These are phyloP conservation scores for Astragalus glycyphyllos DNA, from an alignment of 306 rosid species.

Conservation along the genomic window DNA sequence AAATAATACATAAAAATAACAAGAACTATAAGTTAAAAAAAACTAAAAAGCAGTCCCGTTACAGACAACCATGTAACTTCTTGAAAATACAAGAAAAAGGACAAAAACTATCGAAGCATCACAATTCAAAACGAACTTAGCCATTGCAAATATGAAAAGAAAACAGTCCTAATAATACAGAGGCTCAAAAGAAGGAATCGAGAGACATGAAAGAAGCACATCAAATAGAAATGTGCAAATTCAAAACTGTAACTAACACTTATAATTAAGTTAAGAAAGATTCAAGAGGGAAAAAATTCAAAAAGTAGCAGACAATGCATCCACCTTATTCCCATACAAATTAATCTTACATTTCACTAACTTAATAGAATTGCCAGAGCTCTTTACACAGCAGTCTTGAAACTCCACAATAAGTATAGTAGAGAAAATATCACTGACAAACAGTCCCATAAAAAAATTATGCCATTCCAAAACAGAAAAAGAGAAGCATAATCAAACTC, in stretches of 20 bases:
- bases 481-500: background rate
- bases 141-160: conserved; percentile 8
- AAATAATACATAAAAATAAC: background rate
- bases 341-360: background rate
- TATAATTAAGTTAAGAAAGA: background rate
- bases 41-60: background rate
- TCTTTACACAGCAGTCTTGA: background rate
- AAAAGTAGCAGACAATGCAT: background rate
- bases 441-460: background rate
- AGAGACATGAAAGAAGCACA: conserved; percentile 4
- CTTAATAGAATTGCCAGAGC: background rate
- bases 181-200: conserved; percentile 20
- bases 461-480: background rate
- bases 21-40: background rate
- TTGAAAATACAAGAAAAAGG: background rate
- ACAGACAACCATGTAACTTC: background rate
- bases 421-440: background rate
- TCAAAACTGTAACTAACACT: background rate
- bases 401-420: background rate
- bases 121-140: background rate
- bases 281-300: background rate
- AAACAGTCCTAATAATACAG: conserved; percentile 4
- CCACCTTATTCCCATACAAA: background rate
- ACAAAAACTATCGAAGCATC: background rate
- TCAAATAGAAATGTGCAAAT: conserved; percentile 12